Base-by-base conservation (phyloP, 345 rosid genomes). In the Eucalyptus grandis region DNA sequence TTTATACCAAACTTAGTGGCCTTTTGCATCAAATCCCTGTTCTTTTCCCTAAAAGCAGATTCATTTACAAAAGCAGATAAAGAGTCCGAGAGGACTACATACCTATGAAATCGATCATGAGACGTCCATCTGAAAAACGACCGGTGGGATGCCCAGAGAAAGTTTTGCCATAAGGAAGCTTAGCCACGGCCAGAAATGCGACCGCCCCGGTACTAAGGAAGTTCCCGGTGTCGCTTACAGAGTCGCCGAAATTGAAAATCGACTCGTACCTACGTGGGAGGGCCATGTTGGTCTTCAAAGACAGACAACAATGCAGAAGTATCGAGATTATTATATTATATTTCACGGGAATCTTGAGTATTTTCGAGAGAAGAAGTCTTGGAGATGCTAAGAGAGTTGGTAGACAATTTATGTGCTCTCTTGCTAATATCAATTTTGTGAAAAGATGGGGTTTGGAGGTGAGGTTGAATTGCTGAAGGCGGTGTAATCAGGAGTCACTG, bases 141-240 rank as follows among this genome's bases (percentile, higher is more conserved):
- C 97, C 95, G 4, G 97, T 95, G 43, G 96, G 87, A 43, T 49
- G 95, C 62, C 90, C 86, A 43, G 96, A 96, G 92, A 93, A 95
- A 49, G 97, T 96, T 92, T 91, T 83, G 2, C 97, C 98, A 8
- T 94, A 94, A 2, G 97, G 98, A 53, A 87, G 94, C 91, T 91
- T 92, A 37, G 91, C 93, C n/a, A 96, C 92, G 85, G 90, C 91
- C 1, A 95, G 98, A 89, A 92, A 92, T 16, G 90, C 62, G 27
- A 22, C 87, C 4, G 94, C 95, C 44, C 95, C 94, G 22, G 96
- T 93, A 31, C 88, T 89, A 14, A 96, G 94, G 85, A 94, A 93
- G 89, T 96, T 96, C 97, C 97, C 95, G 4, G 96, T 93, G 91
- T 96, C 97, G 67, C 98, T 96, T 47, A 96, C 89, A 49, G 98